Base-by-base conservation (phyloP, 345 rosid genomes). In the Citrus medica region DNA sequence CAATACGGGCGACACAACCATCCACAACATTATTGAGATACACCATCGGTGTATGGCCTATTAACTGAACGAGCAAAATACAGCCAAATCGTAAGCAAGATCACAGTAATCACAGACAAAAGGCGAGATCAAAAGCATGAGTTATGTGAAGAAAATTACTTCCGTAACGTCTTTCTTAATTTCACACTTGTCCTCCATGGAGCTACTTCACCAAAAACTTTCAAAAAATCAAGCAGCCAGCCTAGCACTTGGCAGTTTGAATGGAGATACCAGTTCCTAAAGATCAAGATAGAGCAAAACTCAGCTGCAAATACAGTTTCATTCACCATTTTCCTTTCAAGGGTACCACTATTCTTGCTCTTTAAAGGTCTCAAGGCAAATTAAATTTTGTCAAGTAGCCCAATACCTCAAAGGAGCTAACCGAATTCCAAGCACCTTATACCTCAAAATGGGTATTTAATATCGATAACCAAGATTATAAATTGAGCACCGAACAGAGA, bases 41-140 rank as follows among this genome's bases (percentile, higher is more conserved):
- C n/a, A 90, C 90, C 89, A 90, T 83, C 3, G 90, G 97, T 22
- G 94, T 89, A 55, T 85, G 84, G 32, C 94, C 94, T 24, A 90
- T 86, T 59, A 92, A 75, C 97, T 90, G 73, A 77, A 78, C 46
- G 73, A 58, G 42, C 27, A 56, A 40, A n/a, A 69, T 0, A 19
- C 51, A 67, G 42, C 51, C 72, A 65, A 67, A n/a, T 40, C n/a
- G 28, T 21, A 25, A 33, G 42, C 7, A 61, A 75, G 9, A 19
- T 14, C 2, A 17, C 58, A 6, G 14, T 5, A 48, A 16, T 46
- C 4, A 22, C 58, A 65, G 48, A 69, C 4, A 35, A 35, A 55
- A 69, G 25, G 25, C 56, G 73, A 37, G 28, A 17, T 2, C 30
- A 53, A 72, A 62, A 78, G 30, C 12, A 24, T 3, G 32, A 6